Percentiles rank a stretch among this genome's conserved stretches.
Evolutionary conservation across 345 rosid species (phyloP).

Genomic region (Arabis alpina): DNA sequence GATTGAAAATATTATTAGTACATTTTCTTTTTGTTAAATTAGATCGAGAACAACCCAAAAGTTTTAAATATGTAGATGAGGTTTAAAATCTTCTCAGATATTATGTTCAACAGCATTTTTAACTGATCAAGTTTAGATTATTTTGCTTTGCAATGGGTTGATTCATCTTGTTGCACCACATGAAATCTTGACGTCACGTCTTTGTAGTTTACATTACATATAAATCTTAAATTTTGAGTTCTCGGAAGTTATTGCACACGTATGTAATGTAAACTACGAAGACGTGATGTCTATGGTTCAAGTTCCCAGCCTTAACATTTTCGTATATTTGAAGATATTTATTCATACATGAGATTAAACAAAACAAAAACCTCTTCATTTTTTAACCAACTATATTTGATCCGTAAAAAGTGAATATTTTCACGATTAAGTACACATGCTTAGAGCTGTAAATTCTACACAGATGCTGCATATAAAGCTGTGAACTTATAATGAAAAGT

Average conservation of each 20-base stretch:
- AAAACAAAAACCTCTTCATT: no score
- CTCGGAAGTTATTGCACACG: no score
- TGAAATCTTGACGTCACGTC: background rate
- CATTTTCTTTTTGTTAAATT: no score
- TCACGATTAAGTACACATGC: no score
- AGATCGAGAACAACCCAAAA: no score
- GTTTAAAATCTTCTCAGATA: background rate
- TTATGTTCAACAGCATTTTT: background rate
- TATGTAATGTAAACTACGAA: no score
- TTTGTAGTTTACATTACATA: background rate
- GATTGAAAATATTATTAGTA: background rate
- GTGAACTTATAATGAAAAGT: background rate
- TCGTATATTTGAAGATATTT: background rate
- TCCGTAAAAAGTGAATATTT: no score
- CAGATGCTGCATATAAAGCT: no score
- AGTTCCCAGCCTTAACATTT: no score
- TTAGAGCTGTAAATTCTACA: background rate
- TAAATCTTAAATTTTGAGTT: no score
- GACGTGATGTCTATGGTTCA: no score
- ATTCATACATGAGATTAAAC: background rate
- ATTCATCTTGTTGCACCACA: conserved; percentile 11
- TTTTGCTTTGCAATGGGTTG: background rate
- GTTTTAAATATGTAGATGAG: background rate
- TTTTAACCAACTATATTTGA: no score
- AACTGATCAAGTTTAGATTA: background rate